Evolutionary conservation across 2,329 filamentous ascomycete genomes (phyloP), one percentile per base, ranked within the genome.

Genomic region (Monosporascus sp.): DNA sequence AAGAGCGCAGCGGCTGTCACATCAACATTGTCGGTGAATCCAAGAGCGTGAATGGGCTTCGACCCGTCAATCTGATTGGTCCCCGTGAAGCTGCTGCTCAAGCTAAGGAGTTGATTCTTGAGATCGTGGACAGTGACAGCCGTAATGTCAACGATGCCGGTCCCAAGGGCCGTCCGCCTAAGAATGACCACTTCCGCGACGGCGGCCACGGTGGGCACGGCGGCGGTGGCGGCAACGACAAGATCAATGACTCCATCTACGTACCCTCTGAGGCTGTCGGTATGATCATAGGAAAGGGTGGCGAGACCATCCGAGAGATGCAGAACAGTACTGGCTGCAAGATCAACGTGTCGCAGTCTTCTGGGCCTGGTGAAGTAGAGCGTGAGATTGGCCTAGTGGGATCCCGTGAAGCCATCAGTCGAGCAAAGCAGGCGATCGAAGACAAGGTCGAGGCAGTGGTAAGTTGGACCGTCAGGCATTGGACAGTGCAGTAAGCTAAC

Each of bases 231-330:
- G 70, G 69, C 26, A 68, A 66, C 50, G 87, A 89, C 61, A 93
- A 92, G 75, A 81, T 88, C 64, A 91, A 87, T 64, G 90, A 96
- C 65, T 86, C 84, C 41, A 90, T 96, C 58, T 86, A 84, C 61
- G 91, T 96, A 9, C 91, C 91, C 14, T 93, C 91, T 22, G 91
- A 96, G 68, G 88, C 91, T 6, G 91, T 96, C 52, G 91, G 91
- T 56, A 96, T 96, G 91, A 96, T 96, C 60, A 96, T 96, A 56
- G 91, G 92, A 59, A 96, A 96, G 77, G 89, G 90, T 53, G 91
- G 91, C 59, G 91, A 96, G 74, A 95, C 91, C 0, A 96, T 96
- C 68, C 91, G 92, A 60, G 90, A 96, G 62, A 95, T 96, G 87
- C 91, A 96, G 71, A 87, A 85, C 66, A 81, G 77, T 34, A 94